These are phyloP conservation scores for Penicillium sp. DNA, from an alignment of 2,329 filamentous ascomycete species.

Conservation along the genomic window DNA sequence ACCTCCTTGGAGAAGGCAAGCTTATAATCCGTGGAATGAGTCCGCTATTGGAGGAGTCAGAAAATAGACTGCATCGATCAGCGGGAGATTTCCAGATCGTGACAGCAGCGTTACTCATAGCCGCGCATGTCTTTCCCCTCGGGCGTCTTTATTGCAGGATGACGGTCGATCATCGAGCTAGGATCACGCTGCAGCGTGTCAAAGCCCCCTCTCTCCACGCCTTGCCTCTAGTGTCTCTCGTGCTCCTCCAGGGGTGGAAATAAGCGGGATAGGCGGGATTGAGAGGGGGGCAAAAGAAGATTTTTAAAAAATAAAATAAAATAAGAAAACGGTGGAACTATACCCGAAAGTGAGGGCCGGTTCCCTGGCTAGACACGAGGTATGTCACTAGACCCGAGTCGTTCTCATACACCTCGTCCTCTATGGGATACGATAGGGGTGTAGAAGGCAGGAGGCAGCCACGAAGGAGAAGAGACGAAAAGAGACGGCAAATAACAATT, in stretches of 20 bases:
- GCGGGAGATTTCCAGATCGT: constrained; percentile 35
- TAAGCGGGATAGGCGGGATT: neutral
- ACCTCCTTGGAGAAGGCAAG: constrained; percentile 26
- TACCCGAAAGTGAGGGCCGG: neutral
- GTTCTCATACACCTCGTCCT: neutral
- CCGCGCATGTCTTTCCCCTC: constrained; percentile 34
- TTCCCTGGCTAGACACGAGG: neutral
- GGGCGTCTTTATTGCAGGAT: constrained; percentile 38
- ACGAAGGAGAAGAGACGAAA: constrained; percentile 1
- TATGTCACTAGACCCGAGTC: neutral
- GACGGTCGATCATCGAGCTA: constrained; percentile 38
- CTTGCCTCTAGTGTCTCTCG: constrained; percentile 12
- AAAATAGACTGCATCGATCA: constrained; percentile 37
- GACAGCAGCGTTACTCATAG: constrained; percentile 38
- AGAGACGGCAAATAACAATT: neutral
- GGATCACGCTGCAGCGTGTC: constrained; percentile 28
- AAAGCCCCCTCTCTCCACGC: constrained; percentile 17
- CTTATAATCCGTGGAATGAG: constrained; percentile 35
- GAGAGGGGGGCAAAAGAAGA: neutral
- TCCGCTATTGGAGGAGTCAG: constrained; percentile 39
- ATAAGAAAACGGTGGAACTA: neutral
- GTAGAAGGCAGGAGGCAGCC: constrained; percentile 7
- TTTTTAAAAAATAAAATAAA: too few relatives aligned
- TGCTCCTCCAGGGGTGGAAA: neutral
- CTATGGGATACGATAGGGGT: neutral